Conservation (phyloP, 2,329 filamentous ascomycete species). For the Phoma sp. region DNA sequence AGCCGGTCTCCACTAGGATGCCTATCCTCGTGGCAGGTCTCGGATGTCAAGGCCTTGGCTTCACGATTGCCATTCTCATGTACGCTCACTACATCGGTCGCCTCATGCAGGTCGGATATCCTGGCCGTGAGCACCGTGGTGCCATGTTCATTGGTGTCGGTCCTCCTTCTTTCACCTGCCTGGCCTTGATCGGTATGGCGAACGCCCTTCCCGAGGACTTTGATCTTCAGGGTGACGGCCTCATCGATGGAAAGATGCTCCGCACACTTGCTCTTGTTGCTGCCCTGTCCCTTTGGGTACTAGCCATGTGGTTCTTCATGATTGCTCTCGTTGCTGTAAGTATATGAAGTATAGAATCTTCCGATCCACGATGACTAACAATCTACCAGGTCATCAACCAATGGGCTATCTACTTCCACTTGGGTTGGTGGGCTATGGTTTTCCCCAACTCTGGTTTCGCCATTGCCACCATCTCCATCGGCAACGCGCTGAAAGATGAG, state of each 20-base stretch:
- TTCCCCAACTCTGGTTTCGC: constrained; percentile 53
- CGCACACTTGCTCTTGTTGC: constrained; percentile 55
- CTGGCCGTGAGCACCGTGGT: constrained; percentile 67
- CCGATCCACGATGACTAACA: constrained; percentile 28
- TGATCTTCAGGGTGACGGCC: constrained; percentile 54
- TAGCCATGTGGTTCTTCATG: constrained; percentile 64
- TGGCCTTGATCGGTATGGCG: constrained; percentile 73
- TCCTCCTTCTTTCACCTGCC: constrained; percentile 72
- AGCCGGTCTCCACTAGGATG: constrained; percentile 62
- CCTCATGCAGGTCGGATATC: constrained; percentile 71
- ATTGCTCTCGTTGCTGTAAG: constrained; percentile 50
- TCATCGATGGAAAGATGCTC: constrained; percentile 52
- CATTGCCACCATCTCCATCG: constrained; percentile 52
- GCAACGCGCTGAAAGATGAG: constrained; percentile 43
- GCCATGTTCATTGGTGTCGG: constrained; percentile 80
- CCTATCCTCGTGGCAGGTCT: constrained; percentile 71
- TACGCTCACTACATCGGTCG: constrained; percentile 74
- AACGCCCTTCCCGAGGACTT: constrained; percentile 57
- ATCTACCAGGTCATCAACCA: constrained; percentile 36
- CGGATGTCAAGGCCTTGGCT: constrained; percentile 72
- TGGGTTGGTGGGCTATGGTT: constrained; percentile 68
- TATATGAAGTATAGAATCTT: background rate
- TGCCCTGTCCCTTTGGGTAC: constrained; percentile 68
- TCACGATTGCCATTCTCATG: constrained; percentile 73
- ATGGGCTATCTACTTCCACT: constrained; percentile 59